Percentiles rank a stretch among this genome's conserved stretches.
phyloP scores from a whole-genome alignment of 352 stramenopile genomes.

The Globisporangium camurandrum region DNA sequence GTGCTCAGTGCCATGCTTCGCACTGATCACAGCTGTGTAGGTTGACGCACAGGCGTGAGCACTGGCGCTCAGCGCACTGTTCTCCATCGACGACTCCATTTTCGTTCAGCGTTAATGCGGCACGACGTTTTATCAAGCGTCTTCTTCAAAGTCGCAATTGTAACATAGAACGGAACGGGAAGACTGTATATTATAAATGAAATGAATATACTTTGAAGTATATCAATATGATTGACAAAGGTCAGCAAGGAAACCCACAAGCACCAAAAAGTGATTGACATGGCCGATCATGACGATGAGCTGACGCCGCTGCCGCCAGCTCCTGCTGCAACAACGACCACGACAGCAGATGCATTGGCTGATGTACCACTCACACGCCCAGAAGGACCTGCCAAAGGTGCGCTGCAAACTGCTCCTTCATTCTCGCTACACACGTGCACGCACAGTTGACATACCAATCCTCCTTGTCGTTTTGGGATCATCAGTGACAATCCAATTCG shows the following conservation, averaged over 20 bases:
- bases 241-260: too few species aligned
- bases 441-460: neutral
- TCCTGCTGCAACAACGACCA: slow-evolving; percentile 1
- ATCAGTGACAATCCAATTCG: slow-evolving; percentile 81
- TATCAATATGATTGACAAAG: too few species aligned
- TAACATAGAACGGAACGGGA: too few species aligned
- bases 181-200: too few species aligned
- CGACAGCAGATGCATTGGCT: neutral
- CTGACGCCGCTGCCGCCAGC: too few species aligned
- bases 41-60: neutral
- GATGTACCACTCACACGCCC: slow-evolving; percentile 1
- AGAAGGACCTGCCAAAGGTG: slow-evolving; percentile 15
- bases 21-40: slow-evolving; percentile 10
- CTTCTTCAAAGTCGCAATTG: too few species aligned
- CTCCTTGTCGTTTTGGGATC: neutral
- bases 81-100: slow-evolving; percentile 24
- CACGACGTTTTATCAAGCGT: too few species aligned
- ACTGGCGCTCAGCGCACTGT: slow-evolving; percentile 9
- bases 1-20: slow-evolving; percentile 13
- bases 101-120: too few species aligned
- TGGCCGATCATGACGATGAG: too few species aligned
- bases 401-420: neutral
- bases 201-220: too few species aligned
- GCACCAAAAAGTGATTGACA: too few species aligned
- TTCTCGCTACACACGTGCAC: neutral